phyloP scores from a whole-genome alignment of 352 stramenopile genomes.

The Globisporangium parvum region DNA sequence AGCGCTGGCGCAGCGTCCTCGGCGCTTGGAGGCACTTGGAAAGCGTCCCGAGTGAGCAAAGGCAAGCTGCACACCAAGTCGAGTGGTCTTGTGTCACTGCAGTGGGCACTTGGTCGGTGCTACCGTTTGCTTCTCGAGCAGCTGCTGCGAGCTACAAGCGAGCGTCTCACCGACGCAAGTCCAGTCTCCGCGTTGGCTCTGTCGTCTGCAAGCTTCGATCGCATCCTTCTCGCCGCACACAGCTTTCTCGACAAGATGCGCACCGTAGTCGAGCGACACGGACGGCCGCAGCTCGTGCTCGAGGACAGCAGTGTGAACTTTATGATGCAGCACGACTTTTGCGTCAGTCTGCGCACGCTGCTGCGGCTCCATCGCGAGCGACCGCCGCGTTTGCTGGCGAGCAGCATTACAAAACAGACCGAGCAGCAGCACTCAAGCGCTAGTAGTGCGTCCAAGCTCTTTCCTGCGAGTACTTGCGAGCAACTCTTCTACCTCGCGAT shows the following conservation, averaged over 20 bases:
- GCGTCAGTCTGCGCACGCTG: conserved; percentile 25
- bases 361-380: not conserved
- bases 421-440: not conserved
- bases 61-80: conserved; percentile 7
- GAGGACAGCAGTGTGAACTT: conserved; percentile 26
- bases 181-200: not conserved
- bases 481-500: conserved; percentile 33
- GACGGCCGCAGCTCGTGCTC: not conserved
- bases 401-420: not conserved
- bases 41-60: conserved; percentile 11
- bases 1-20: not conserved
- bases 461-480: conserved; percentile 9
- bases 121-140: conserved; percentile 48
- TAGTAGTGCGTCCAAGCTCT: not conserved
- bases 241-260: conserved; percentile 26
- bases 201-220: conserved; percentile 4
- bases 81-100: conserved; percentile 24
- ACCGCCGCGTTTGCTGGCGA: not conserved
- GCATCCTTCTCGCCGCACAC: conserved; percentile 13
- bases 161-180: not conserved
- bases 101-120: conserved; percentile 52
- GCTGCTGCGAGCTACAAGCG: not conserved
- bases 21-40: conserved; percentile 5
- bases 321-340: conserved; percentile 70
- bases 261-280: conserved; percentile 14